These are phyloP conservation scores for Arthrobotrys iridis DNA, from an alignment of 2,329 filamentous ascomycete species.

Conservation along the genomic window DNA sequence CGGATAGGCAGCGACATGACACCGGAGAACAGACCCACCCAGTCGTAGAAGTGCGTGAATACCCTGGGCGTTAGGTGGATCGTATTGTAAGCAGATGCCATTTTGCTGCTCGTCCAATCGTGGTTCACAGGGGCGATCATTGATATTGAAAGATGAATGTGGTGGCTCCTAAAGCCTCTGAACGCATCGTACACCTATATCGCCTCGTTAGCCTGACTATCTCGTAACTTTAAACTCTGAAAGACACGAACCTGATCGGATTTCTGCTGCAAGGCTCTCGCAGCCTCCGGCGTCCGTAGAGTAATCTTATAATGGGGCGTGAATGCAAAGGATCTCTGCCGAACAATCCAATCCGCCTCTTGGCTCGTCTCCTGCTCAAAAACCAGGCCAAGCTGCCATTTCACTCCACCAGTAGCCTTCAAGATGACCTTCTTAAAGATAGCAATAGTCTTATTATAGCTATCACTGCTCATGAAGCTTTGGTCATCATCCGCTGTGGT, in stretches of 20 bases:
- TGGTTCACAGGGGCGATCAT: conserved; percentile 86
- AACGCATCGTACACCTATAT: conserved; percentile 83
- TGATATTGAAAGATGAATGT: conserved; percentile 94
- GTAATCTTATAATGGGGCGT: conserved; percentile 91
- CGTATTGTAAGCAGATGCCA: conserved; percentile 92
- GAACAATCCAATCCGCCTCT: conserved; percentile 60
- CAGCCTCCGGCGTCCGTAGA: conserved; percentile 76
- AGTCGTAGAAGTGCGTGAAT: conserved; percentile 97
- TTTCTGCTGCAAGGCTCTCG: conserved; percentile 23
- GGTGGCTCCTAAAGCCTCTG: conserved; percentile 91
- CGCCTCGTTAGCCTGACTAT: neutral
- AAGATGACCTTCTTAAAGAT: conserved; percentile 98
- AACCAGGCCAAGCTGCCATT: conserved; percentile 88
- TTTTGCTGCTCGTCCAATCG: conserved; percentile 81
- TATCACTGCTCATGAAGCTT: conserved; percentile 71
- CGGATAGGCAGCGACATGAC: conserved; percentile 94
- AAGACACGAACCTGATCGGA: conserved; percentile 24
- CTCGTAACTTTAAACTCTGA: neutral
- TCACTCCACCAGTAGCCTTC: conserved; percentile 96
- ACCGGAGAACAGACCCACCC: conserved; percentile 97
- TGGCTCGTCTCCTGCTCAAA: conserved; percentile 85
- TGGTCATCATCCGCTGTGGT: conserved; percentile 67
- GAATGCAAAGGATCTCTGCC: conserved; percentile 83
- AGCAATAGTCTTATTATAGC: conserved; percentile 74
- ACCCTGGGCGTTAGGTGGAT: conserved; percentile 94